Percentiles rank a stretch among this genome's conserved stretches.
These are phyloP conservation scores for Hypholoma sublateritium DNA, from an alignment of 768 basidiomycete genomes.

Conservation along the genomic window DNA sequence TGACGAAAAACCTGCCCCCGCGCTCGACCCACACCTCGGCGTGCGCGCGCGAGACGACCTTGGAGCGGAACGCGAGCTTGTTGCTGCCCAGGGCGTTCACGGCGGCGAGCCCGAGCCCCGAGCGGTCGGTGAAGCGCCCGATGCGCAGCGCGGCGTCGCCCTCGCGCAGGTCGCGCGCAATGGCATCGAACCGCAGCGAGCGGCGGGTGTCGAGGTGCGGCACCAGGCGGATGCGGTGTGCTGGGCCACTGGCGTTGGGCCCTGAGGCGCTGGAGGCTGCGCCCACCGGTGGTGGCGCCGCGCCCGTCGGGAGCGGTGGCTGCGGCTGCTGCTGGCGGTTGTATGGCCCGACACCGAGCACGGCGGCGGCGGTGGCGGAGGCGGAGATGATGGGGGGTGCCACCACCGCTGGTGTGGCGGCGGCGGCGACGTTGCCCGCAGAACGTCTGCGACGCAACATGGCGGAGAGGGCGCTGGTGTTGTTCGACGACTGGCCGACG, in stretches of 20 bases:
- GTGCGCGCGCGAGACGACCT: constrained; percentile 92
- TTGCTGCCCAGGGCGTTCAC: constrained; percentile 70
- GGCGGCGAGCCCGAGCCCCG: constrained; percentile 62
- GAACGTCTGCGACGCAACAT: constrained; percentile 72
- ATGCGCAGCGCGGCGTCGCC: constrained; percentile 77
- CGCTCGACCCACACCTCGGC: constrained; percentile 89
- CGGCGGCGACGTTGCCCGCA: constrained; percentile 48
- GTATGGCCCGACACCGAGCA: constrained; percentile 18
- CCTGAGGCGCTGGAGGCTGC: constrained; percentile 11
- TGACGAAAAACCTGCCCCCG: constrained; percentile 76
- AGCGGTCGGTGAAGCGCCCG: constrained; percentile 91
- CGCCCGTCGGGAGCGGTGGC: constrained; percentile 8
- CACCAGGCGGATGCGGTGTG: constrained; percentile 86
- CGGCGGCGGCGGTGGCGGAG: constrained; percentile 25
- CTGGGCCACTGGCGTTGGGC: constrained; percentile 11
- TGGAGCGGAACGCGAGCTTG: constrained; percentile 93
- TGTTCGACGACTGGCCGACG: constrained; percentile 17
- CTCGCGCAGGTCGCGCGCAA: constrained; percentile 78
- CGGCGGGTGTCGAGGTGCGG: constrained; percentile 92
- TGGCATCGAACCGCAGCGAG: constrained; percentile 89
- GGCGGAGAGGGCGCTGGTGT: constrained; percentile 46
- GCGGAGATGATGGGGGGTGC: constrained; percentile 23
- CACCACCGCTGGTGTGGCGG: constrained; percentile 6
- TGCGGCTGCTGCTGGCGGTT: constrained; percentile 10
- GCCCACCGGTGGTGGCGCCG: constrained; percentile 3